A percentile compares a stretch with the other conserved stretches of the same genome.
Evolutionary conservation across 768 basidiomycete species (phyloP).

Genomic region (Leccinum rimulosum): DNA sequence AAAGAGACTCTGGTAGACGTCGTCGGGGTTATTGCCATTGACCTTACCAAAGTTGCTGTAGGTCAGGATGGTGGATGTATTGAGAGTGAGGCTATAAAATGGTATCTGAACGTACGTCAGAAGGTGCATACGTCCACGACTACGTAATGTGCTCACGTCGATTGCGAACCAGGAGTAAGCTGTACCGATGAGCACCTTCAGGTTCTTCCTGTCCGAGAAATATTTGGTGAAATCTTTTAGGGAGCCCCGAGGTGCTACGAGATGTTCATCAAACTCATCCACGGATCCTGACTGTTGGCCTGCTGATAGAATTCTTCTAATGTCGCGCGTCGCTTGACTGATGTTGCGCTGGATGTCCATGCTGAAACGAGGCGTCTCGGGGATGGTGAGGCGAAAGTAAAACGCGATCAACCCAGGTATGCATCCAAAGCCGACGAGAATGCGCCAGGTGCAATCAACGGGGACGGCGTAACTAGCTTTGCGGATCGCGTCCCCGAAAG

Average conservation of each 20-base stretch:
- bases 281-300: slow-evolving; percentile 45
- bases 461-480: slow-evolving; percentile 38
- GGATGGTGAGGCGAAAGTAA: slow-evolving; percentile 89
- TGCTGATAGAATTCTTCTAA: slow-evolving; percentile 56
- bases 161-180: slow-evolving; percentile 89
- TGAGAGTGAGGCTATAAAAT: slow-evolving; percentile 85
- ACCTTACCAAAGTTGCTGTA: slow-evolving; percentile 67
- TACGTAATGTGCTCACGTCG: slow-evolving; percentile 48
- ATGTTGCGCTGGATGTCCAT: slow-evolving; percentile 88
- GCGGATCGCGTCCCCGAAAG: slow-evolving; percentile 59
- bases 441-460: slow-evolving; percentile 80
- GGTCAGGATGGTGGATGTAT: slow-evolving; percentile 69
- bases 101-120: slow-evolving; percentile 52
- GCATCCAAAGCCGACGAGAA: slow-evolving; percentile 83
- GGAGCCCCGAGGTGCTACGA: slow-evolving; percentile 62
- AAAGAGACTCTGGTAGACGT: slow-evolving; percentile 25
- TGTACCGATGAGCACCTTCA: slow-evolving; percentile 73
- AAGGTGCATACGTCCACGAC: neutral
- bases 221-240: slow-evolving; percentile 61
- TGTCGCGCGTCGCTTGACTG: slow-evolving; percentile 67
- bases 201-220: slow-evolving; percentile 74
- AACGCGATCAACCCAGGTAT: slow-evolving; percentile 75
- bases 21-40: slow-evolving; percentile 5
- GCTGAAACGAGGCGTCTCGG: slow-evolving; percentile 87
- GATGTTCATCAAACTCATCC: slow-evolving; percentile 42